Evolutionary conservation across 345 rosid species (phyloP).

Genomic region (Aethionema arabicum): DNA sequence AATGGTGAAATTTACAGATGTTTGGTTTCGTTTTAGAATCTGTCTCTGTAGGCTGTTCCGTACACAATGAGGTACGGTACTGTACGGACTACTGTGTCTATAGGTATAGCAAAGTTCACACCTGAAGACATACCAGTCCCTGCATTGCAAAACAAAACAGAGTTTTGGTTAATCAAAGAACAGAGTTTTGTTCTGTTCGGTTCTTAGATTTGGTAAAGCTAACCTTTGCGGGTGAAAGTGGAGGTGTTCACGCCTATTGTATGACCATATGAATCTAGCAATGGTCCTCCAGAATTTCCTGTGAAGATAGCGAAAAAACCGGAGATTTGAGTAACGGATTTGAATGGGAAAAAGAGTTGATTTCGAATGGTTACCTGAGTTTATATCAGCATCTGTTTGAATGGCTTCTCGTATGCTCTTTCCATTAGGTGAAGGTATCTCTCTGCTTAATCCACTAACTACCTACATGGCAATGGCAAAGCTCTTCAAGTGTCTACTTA

Average conservation of each 20-base stretch:
- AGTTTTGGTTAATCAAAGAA: background rate
- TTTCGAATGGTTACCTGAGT: slow-evolving; percentile 46
- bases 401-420: slow-evolving; percentile 77
- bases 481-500: background rate
- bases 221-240: slow-evolving; percentile 83
- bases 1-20: background rate
- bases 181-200: background rate
- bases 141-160: slow-evolving; percentile 32
- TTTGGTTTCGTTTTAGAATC: slow-evolving; percentile 44
- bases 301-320: background rate
- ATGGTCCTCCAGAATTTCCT: slow-evolving; percentile 84
- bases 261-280: slow-evolving; percentile 74
- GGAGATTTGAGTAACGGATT: background rate
- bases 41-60: slow-evolving; percentile 78
- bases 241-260: slow-evolving; percentile 89
- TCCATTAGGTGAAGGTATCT: slow-evolving; percentile 87
- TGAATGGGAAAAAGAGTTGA: background rate
- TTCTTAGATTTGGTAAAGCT: background rate
- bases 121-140: slow-evolving; percentile 84
- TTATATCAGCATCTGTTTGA: slow-evolving; percentile 86
- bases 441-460: slow-evolving; percentile 85
- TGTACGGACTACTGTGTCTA: slow-evolving; percentile 63
- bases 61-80: slow-evolving; percentile 80
- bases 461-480: slow-evolving; percentile 45
- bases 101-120: slow-evolving; percentile 79